A percentile compares a stretch with the other conserved stretches of the same genome.
Conservation (phyloP, 306 rosid species). For the Cicer arietinum region DNA sequence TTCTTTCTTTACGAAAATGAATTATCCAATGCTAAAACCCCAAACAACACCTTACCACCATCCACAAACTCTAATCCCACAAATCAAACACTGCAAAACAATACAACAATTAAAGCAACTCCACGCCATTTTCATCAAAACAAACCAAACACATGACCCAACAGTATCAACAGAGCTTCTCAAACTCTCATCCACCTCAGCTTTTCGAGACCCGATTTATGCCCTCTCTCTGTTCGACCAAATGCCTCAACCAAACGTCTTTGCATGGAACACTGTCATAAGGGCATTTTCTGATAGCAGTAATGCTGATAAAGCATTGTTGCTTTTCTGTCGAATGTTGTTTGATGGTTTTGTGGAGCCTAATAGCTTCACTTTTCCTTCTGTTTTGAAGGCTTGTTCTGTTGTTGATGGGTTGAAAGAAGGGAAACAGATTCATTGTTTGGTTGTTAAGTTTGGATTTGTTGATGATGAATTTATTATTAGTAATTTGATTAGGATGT, state of each 20-base stretch:
- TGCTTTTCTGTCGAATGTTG: slow-evolving; percentile 58
- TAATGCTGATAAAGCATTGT: slow-evolving; percentile 5
- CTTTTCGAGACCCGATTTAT: slow-evolving; percentile 47
- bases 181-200: slow-evolving; percentile 55
- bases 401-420: slow-evolving; percentile 50
- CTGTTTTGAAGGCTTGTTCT: slow-evolving; percentile 75
- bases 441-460: slow-evolving; percentile 68
- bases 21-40: slow-evolving; percentile 47
- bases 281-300: slow-evolving; percentile 59
- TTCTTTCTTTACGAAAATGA: slow-evolving; percentile 43
- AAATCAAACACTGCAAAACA: slow-evolving; percentile 61
- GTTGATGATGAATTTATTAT: slow-evolving; percentile 65
- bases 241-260: slow-evolving; percentile 63
- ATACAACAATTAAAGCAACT: slow-evolving; percentile 64
- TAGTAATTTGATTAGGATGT: slow-evolving; percentile 74
- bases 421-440: slow-evolving; percentile 76
- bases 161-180: slow-evolving; percentile 65
- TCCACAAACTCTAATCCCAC: slow-evolving; percentile 58
- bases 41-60: slow-evolving; percentile 40
- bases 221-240: slow-evolving; percentile 56
- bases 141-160: slow-evolving; percentile 62
- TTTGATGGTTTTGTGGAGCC: slow-evolving; percentile 60
- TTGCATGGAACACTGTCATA: slow-evolving; percentile 75
- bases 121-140: slow-evolving; percentile 74
- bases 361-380: slow-evolving; percentile 73